Evolutionary conservation across 2,329 filamentous ascomycete species (phyloP).

Genomic region (Fusarium euwallaceae): DNA sequence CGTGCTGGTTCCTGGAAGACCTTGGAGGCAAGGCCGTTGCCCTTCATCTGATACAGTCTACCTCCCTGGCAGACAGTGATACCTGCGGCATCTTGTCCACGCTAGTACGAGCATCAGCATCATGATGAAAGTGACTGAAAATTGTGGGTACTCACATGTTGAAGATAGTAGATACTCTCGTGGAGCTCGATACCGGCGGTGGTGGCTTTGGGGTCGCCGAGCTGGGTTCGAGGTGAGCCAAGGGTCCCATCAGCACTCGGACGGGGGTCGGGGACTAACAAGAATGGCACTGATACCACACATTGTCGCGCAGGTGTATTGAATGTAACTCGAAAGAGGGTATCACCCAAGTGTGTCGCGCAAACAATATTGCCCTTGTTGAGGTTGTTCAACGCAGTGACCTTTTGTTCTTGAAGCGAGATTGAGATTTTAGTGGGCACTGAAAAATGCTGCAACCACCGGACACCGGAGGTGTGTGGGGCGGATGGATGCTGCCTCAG

Average conservation of each 20-base stretch:
- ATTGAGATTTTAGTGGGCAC: conserved; percentile 4
- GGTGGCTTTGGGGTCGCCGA: conserved; percentile 49
- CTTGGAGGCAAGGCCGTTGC: conserved; percentile 77
- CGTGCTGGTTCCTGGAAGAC: background rate
- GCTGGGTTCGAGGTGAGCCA: conserved; percentile 27
- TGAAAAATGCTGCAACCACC: background rate
- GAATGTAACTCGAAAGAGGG: background rate
- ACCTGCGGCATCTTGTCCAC: conserved; percentile 88
- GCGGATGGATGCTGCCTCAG: background rate
- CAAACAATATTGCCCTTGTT: background rate
- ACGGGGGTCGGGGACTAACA: background rate
- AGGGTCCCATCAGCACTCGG: background rate
- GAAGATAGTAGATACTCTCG: conserved; percentile 77
- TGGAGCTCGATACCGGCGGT: conserved; percentile 74
- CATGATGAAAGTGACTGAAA: background rate
- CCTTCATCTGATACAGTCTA: conserved; percentile 89
- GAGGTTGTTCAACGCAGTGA: conserved; percentile 3
- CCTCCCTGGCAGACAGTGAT: conserved; percentile 84
- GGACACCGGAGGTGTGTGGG: background rate
- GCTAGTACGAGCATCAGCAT: conserved; percentile 57
- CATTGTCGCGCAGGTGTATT: background rate
- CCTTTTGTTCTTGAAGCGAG: background rate
- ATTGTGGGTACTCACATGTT: conserved; percentile 55
- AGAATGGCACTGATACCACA: conserved; percentile 24
- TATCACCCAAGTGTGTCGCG: background rate